Base-by-base conservation (phyloP, 2,329 filamentous ascomycete species). In the Aspergillus sp. region DNA sequence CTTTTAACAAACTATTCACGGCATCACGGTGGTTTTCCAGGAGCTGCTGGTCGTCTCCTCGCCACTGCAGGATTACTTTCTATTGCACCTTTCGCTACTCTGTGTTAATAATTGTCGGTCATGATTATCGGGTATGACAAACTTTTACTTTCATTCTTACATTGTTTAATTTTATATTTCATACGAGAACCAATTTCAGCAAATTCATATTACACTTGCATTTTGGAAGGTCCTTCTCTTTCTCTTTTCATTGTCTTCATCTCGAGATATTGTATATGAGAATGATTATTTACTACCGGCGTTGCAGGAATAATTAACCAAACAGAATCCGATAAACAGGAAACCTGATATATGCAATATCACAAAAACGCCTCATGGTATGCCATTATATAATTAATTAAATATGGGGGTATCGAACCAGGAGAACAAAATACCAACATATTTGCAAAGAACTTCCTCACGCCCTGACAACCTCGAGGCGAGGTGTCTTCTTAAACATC, bases 31-130 rank as follows among this genome's bases (percentile, higher is more conserved):
- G 52, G 11, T 31, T 31, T 42, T 50, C 60, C 62, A 56, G 70
- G 69, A 71, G 71, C 60, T 72, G 72, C 72, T 60, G 72, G 72
- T 59, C 72, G 67, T 64, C 71, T 73, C 67, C 67, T 58, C 39
- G 59, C 61, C 60, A 61, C 59, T 36, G 60, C 61, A 56, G 63
- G 59, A 46, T 56, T 62, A 50, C 56, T 64, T 46, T 63, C 60
- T 50, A 49, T 54, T 46, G 53, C 54, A 50, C 54, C 57, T 56
- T 55, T 60, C 26, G 56, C 55, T 67, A 67, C 61, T 56, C 46
- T 73, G 71, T 73, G 73, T 71, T 72, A 74, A 73, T 74, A 73
- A 61, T 67, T 57, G 52, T 60, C 63, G 65, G 50, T 55, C 32
- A 53, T 50, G 53, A 55, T 49, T 63, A 46, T 65, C 65, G 66